Conservation (phyloP, 1,284 basidiomycete species). For the Ustilago xerochloae region DNA sequence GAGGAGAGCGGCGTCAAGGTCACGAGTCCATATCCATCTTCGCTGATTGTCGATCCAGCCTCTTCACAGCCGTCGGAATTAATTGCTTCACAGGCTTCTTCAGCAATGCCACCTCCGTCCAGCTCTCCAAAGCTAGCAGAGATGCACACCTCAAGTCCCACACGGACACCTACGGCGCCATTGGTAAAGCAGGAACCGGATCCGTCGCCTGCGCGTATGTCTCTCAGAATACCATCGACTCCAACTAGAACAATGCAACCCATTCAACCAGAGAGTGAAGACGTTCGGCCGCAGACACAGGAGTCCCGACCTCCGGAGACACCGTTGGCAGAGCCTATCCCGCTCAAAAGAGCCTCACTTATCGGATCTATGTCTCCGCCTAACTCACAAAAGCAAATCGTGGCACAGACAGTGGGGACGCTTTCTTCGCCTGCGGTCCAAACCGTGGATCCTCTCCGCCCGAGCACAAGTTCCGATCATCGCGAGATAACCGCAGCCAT, state of each 20-base stretch:
- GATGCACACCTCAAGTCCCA: not conserved
- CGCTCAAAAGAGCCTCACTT: too few species aligned
- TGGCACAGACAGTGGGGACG: too few species aligned
- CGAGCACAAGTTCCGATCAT: too few species aligned
- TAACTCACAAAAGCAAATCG: too few species aligned
- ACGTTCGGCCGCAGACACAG: not conserved
- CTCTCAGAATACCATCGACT: not conserved
- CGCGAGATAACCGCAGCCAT: too few species aligned
- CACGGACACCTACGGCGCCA: not conserved
- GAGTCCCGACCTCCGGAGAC: too few species aligned
- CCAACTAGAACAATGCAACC: not conserved
- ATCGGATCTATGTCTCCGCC: too few species aligned
- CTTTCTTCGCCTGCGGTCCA: too few species aligned
- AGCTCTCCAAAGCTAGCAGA: not conserved
- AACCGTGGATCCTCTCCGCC: too few species aligned
- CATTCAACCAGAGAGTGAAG: not conserved
- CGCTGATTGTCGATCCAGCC: constrained; percentile 8
- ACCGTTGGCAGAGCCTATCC: too few species aligned
- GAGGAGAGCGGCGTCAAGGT: not conserved
- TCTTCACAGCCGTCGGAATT: constrained; percentile 3
- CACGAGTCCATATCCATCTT: constrained; percentile 9
- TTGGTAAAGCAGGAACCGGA: not conserved
- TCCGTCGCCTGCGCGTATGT: not conserved
- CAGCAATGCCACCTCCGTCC: not conserved
- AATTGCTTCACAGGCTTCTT: not conserved